Conservation (phyloP, 2,329 filamentous ascomycete species). For the Raffaelea arxii region DNA sequence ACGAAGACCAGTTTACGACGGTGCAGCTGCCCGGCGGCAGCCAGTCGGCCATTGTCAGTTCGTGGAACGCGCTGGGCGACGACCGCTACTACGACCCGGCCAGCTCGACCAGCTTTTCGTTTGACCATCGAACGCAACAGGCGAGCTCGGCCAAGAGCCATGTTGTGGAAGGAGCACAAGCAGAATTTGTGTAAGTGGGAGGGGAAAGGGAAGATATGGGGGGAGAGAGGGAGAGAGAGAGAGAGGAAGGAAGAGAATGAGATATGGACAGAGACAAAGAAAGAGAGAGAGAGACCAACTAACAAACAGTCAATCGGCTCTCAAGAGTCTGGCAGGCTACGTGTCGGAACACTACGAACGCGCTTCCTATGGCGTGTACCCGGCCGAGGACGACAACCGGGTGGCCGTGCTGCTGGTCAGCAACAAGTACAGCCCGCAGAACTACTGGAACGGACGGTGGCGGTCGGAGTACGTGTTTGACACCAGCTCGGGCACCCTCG, state of each 20-base stretch:
- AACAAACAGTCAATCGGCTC: conserved; percentile 49
- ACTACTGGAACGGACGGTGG: conserved; percentile 99
- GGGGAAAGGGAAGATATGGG: background rate
- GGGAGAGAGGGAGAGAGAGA: background rate
- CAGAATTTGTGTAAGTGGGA: conserved; percentile 64
- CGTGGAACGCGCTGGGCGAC: conserved; percentile 71
- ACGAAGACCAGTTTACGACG: conserved; percentile 85
- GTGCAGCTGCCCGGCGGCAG: conserved; percentile 82
- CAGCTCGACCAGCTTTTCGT: conserved; percentile 77
- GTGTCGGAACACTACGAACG: conserved; percentile 82
- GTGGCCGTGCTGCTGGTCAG: conserved; percentile 79
- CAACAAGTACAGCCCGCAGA: conserved; percentile 95
- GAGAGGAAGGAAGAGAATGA: conserved; percentile 3
- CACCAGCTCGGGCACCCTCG: conserved; percentile 56
- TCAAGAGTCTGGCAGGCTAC: conserved; percentile 68
- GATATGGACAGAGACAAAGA: background rate
- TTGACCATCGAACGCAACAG: conserved; percentile 78
- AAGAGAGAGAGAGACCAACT: background rate
- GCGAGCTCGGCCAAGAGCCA: conserved; percentile 75
- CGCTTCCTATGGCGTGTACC: conserved; percentile 73
- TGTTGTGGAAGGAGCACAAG: conserved; percentile 63
- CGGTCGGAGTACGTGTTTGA: conserved; percentile 76
- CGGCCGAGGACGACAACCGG: conserved; percentile 63
- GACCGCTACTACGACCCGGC: conserved; percentile 86
- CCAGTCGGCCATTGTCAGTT: conserved; percentile 75